Base-by-base conservation (phyloP, 805 yeast species). In the Tetrapisispora iriomotensis region DNA sequence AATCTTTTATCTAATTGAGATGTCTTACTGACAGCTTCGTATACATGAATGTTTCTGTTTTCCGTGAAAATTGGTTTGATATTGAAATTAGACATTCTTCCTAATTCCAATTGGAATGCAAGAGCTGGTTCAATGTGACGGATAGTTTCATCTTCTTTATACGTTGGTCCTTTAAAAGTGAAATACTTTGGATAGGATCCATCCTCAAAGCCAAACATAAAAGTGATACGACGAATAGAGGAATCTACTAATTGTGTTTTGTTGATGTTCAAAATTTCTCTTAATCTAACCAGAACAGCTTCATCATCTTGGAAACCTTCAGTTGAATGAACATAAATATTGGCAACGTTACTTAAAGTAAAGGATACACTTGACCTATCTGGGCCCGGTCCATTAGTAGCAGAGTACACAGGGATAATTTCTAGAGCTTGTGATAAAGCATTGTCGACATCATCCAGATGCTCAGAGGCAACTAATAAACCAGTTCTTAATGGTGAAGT, bases 111-210 rank as follows among this genome's bases (percentile, higher is more conserved):
- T 70, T 92, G 98, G 82, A 79, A 92, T 38, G 98, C 97, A 54
- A 90, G 72, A 30, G 97, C 96, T 19, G 99, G 99, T 65, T 92
- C 97, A 51, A 92, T 87, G 61, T 92, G 96, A 70, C 99, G 87
- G 61, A 92, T 83, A 17, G 88, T 88, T 65, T 80, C 77, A 67
- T 92, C 95, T 67, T 92, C 99, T 26, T 53, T 55, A 60, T 82
- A 92, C 27, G 72, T 72, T 38, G 94, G 94, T 45, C 90, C 95
- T 56, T 83, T 84, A 75, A 85, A 92, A 28, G 97, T 92, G 70
- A 80, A 92, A 70, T 90, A 92, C 64, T 82, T 84, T 53, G 98
- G 98, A 64, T 90, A 88, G 36, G 82, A 61, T 47, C 97, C 97
- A 53, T 77, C 78, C 39, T 71, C 74, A 60, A 79, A 77, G 45